phyloP scores from a whole-genome alignment of 2,329 filamentous ascomycete genomes.

The Colletotrichum ledebouriae region DNA sequence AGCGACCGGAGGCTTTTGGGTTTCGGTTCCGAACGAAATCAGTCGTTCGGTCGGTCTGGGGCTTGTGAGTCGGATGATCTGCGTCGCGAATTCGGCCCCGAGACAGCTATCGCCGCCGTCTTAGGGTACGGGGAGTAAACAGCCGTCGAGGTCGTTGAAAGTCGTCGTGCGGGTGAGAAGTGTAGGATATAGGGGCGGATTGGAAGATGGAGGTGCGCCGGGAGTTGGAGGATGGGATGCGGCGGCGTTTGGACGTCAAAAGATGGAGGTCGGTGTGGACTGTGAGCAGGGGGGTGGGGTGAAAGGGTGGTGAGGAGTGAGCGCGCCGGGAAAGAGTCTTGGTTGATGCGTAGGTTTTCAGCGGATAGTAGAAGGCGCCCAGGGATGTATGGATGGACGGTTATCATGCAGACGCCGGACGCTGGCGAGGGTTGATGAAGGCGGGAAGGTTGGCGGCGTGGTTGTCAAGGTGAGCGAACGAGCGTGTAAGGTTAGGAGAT shows the following conservation, averaged over 20 bases:
- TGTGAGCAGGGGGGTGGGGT: conserved; percentile 23
- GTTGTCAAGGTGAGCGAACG: conserved; percentile 3
- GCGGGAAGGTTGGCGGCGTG: conserved; percentile 3
- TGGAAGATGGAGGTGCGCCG: conserved; percentile 30
- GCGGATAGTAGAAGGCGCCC: conserved; percentile 33
- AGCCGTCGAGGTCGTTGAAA: conserved; percentile 22
- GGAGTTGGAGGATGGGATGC: conserved; percentile 34
- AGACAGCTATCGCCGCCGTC: conserved; percentile 42
- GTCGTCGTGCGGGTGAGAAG: not conserved
- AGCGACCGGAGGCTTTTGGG: conserved; percentile 13
- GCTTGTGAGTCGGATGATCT: conserved; percentile 8
- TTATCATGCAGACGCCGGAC: conserved; percentile 30
- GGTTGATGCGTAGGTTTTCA: conserved; percentile 11
- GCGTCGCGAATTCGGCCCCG: conserved; percentile 39
- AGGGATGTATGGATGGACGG: conserved; percentile 9
- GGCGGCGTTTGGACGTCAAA: conserved; percentile 35
- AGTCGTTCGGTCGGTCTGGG: not conserved
- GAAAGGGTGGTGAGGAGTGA: conserved; percentile 25
- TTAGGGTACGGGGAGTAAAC: conserved; percentile 22
- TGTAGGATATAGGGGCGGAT: not conserved
- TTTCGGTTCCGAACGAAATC: conserved; percentile 15
- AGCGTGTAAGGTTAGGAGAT: not conserved
- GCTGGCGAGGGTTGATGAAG: conserved; percentile 20
- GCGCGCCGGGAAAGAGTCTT: conserved; percentile 25
- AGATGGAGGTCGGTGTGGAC: conserved; percentile 40